These are phyloP conservation scores for Phaseolus coccineus DNA, from an alignment of 331 rosid species.

Conservation along the genomic window DNA sequence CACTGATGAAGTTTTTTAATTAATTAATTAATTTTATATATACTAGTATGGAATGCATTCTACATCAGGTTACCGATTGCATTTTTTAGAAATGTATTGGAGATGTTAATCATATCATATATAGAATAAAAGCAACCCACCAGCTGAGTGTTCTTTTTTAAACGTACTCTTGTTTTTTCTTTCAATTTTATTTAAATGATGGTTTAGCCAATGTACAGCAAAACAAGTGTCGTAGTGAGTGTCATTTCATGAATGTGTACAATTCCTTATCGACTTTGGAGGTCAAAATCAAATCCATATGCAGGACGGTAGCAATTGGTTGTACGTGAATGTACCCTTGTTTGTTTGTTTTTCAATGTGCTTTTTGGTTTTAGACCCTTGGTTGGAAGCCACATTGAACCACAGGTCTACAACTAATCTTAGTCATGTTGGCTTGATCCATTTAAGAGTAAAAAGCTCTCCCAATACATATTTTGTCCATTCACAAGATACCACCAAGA, in stretches of 20 bases:
- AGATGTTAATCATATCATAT: constrained; percentile 4
- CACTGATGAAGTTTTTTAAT: background rate
- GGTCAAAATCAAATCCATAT: background rate
- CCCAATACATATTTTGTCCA: background rate
- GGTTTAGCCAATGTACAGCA: constrained; percentile 7
- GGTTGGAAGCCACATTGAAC: background rate
- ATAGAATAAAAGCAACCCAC: constrained; percentile 6
- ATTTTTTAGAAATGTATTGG: constrained; percentile 6
- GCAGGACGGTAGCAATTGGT: background rate
- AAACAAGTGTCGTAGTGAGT: background rate
- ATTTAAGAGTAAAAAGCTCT: background rate
- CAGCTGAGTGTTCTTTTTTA: background rate
- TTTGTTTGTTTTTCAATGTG: background rate
- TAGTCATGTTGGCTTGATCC: background rate
- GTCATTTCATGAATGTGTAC: background rate
- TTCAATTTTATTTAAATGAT: constrained; percentile 25
- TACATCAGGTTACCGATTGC: constrained; percentile 18
- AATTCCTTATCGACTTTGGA: background rate
- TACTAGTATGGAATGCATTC: constrained; percentile 11
- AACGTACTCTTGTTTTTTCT: constrained; percentile 1
- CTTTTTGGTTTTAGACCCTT: background rate
- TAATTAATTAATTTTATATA: background rate
- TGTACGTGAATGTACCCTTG: constrained; percentile 24
- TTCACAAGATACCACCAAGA: background rate
- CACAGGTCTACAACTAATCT: background rate